Evolutionary conservation across 495 filamentous ascomycete genomes (phyloP), one percentile per base, ranked within the genome.

Genomic region (Aspergillus heteromorphus): DNA sequence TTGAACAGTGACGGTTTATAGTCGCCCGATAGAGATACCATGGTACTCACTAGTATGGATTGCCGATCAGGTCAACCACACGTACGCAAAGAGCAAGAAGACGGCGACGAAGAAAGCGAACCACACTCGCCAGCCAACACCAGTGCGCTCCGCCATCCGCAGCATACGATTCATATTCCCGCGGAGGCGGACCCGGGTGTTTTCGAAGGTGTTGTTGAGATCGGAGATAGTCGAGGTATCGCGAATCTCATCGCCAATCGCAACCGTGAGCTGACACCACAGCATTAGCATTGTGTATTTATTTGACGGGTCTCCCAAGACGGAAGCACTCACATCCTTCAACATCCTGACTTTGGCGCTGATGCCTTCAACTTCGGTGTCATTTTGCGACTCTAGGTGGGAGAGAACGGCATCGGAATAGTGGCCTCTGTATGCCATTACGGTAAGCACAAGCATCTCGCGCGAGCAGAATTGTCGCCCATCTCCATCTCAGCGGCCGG

Each of bases 131-230:
- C 93, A 98, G 56, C 91, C 87, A 23, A 98, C 84, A 3, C 95
- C 95, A 11, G 91, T 95, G 62, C 84, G 76, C 73, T 96, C 85
- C 4, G 93, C 95, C 93, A 98, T 97, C 54, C 91, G 67, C 53
- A 97, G 73, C 93, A 98, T 98, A 25, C 91, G 78, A 63, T 89
- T 96, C 93, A 98, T 97, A 38, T 95, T 97, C 38, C 92, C 89
- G 16, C 84, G 78, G 55, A 98, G 72, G 61, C 87, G 78, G 23
- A 89, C 67, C 45, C 91, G 77, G 42, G 95, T 95, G 58, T 78
- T 82, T 59, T 97, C 93, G 64, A 97, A 98, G 5, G 83, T 80
- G 50, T 95, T 87, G 66, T 97, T 96, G 54, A 80, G 72, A 13
- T 91, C 87, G 10, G 89, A 85, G 6, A 97, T 80, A 6, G 87